These are phyloP conservation scores for Desmodesmus armatus DNA, from an alignment of 139 green algal genomes.

Conservation along the genomic window DNA sequence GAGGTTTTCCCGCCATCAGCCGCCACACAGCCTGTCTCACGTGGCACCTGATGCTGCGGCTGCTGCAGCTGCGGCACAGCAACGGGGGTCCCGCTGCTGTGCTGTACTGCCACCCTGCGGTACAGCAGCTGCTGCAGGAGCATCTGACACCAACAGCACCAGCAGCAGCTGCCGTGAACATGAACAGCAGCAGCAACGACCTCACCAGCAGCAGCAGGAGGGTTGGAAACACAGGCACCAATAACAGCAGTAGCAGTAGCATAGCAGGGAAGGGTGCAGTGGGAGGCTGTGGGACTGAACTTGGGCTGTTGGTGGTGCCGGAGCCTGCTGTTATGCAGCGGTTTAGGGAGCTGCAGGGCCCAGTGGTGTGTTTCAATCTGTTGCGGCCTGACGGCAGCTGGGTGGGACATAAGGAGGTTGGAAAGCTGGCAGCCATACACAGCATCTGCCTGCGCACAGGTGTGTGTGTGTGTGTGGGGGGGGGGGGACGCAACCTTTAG, in stretches of 20 bases:
- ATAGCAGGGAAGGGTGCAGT: no score
- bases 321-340: not conserved
- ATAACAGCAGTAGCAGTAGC: slow-evolving; percentile 11
- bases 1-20: slow-evolving; percentile 35
- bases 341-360: slow-evolving; percentile 68
- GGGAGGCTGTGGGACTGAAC: no score
- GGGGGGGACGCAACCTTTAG: no score
- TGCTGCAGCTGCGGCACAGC: slow-evolving; percentile 72
- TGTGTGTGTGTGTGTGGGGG: no score
- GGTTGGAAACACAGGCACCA: not conserved
- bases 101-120: slow-evolving; percentile 65
- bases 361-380: slow-evolving; percentile 90
- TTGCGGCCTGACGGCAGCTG: slow-evolving; percentile 70
- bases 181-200: slow-evolving; percentile 12
- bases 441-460: slow-evolving; percentile 76
- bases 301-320: not conserved
- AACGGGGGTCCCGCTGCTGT: slow-evolving; percentile 63
- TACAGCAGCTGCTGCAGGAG: slow-evolving; percentile 17
- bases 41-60: slow-evolving; percentile 44
- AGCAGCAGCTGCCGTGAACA: not conserved
- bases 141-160: not conserved
- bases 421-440: slow-evolving; percentile 75
- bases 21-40: slow-evolving; percentile 49
- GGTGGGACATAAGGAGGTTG: slow-evolving; percentile 78
- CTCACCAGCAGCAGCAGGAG: slow-evolving; percentile 26